Conservation (phyloP, 768 basidiomycete species). For the Saitozyma sp. region DNA sequence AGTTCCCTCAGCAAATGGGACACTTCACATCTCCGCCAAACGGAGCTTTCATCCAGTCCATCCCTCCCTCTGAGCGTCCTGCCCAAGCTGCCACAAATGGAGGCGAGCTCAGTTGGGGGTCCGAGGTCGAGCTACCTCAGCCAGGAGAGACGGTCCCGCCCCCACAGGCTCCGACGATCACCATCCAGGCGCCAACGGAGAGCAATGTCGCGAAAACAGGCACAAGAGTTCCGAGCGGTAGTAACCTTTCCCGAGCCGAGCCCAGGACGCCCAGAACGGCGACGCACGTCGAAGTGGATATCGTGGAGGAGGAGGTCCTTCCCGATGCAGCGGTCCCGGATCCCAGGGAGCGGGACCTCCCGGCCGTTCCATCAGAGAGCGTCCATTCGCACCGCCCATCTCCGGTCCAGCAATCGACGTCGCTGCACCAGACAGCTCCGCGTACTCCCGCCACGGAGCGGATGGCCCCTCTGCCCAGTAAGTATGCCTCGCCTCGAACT, state of each 20-base stretch:
- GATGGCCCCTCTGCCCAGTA: too few relatives aligned
- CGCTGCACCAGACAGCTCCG: too few relatives aligned
- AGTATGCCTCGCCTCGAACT: too few relatives aligned
- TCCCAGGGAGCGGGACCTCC: too few relatives aligned
- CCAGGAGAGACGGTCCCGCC: constrained; percentile 17
- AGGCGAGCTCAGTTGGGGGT: constrained; percentile 34
- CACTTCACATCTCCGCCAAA: too few relatives aligned
- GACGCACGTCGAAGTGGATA: constrained; percentile 22
- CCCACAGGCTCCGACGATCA: constrained; percentile 37
- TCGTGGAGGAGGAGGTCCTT: constrained; percentile 15
- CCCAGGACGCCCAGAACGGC: constrained; percentile 6
- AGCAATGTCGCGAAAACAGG: constrained; percentile 25
- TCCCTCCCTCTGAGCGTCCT: too few relatives aligned
- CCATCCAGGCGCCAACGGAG: constrained; percentile 48
- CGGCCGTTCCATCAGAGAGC: too few relatives aligned
- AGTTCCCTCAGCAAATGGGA: too few relatives aligned
- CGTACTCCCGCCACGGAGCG: too few relatives aligned
- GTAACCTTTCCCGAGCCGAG: constrained; percentile 12
- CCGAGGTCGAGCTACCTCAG: constrained; percentile 44
- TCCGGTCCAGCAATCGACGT: too few relatives aligned
- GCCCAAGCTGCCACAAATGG: background rate
- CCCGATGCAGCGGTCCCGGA: constrained; percentile 18
- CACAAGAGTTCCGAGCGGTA: constrained; percentile 11
- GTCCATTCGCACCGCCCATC: too few relatives aligned
- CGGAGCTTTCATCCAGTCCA: too few relatives aligned